phyloP scores from a whole-genome alignment of 1,284 basidiomycete genomes.

The Tylopilus orsonianus region DNA sequence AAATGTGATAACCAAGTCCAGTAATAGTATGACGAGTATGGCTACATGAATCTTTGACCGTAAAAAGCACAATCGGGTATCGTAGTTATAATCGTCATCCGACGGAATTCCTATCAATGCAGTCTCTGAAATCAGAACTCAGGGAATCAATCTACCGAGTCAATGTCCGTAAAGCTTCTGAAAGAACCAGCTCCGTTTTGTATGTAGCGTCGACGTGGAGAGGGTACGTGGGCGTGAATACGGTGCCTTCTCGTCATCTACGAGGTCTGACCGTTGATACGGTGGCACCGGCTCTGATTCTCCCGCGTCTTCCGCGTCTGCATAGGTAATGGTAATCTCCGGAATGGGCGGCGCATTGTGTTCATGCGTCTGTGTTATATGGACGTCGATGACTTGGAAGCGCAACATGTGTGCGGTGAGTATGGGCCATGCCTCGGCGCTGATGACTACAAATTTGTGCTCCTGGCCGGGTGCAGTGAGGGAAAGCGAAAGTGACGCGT shows the following conservation, averaged over 20 bases:
- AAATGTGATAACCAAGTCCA: background rate
- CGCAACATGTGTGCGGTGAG: constrained; percentile 44
- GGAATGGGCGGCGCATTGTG: constrained; percentile 8
- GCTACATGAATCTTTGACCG: constrained; percentile 6
- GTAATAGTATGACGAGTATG: background rate
- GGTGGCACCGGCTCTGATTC: constrained; percentile 19
- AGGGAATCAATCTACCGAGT: background rate
- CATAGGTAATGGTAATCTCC: constrained; percentile 23
- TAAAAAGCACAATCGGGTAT: too few relatives aligned
- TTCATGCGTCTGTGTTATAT: constrained; percentile 25
- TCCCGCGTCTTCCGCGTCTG: constrained; percentile 9
- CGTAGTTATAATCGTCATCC: too few relatives aligned
- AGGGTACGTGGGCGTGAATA: background rate
- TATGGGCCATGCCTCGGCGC: constrained; percentile 53
- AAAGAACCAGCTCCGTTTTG: constrained; percentile 24
- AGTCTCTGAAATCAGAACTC: background rate
- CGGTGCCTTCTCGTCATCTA: constrained; percentile 21
- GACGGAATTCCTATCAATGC: background rate
- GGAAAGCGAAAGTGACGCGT: constrained; percentile 48
- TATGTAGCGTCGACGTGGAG: background rate
- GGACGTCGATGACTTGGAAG: constrained; percentile 56
- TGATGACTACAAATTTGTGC: constrained; percentile 46
- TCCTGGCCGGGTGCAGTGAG: constrained; percentile 37
- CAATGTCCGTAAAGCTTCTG: constrained; percentile 16
- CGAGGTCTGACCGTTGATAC: constrained; percentile 1